Percentiles rank a stretch among this genome's conserved stretches.
These are phyloP conservation scores for Pharus latifolius DNA, from an alignment of 176 grass and related monocot genomes.

Conservation along the genomic window DNA sequence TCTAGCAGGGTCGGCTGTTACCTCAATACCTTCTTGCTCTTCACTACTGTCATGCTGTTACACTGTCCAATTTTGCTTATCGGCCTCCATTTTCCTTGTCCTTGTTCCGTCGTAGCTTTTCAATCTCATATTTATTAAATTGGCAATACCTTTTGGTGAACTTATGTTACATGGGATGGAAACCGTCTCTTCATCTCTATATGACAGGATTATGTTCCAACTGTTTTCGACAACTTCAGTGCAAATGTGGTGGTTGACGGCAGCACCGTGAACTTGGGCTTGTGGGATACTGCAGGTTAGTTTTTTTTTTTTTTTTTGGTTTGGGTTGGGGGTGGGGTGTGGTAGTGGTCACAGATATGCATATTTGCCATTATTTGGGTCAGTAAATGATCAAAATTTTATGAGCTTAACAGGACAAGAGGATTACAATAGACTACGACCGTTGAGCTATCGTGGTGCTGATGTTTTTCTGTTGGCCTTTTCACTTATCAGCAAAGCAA, in stretches of 20 bases:
- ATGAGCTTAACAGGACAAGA: constrained; percentile 52
- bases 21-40: too few species aligned
- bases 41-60: too few species aligned
- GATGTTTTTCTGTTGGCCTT: constrained; percentile 73
- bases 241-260: constrained; percentile 62
- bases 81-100: background rate
- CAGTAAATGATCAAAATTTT: background rate
- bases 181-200: constrained; percentile 2
- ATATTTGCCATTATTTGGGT: background rate
- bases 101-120: background rate
- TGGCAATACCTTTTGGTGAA: background rate
- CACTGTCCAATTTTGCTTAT: too few species aligned
- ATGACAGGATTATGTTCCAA: constrained; percentile 59
- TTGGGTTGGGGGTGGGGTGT: too few species aligned
- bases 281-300: constrained; percentile 65
- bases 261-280: constrained; percentile 61
- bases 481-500: constrained; percentile 75
- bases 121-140: background rate
- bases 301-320: background rate
- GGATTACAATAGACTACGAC: constrained; percentile 66
- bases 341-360: background rate
- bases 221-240: constrained; percentile 66
- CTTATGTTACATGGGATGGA: background rate
- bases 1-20: too few species aligned
- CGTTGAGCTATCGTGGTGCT: constrained; percentile 66